Percentiles rank a stretch among this genome's conserved stretches.
These are phyloP conservation scores for Daldinia vernicosa DNA, from an alignment of 495 filamentous ascomycete genomes.

Conservation along the genomic window DNA sequence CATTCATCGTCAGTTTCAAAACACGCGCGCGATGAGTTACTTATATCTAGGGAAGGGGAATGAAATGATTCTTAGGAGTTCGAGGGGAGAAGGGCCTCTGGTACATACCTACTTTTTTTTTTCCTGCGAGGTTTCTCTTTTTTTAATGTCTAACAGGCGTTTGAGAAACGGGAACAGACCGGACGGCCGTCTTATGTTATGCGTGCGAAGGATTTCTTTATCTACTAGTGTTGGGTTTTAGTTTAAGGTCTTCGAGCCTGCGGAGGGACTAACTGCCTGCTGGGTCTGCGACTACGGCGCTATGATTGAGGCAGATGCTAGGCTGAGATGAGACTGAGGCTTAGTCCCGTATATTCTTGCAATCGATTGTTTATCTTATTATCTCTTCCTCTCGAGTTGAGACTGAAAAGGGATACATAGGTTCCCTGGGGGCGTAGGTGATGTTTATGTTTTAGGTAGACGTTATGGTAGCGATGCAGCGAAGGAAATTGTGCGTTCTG, in stretches of 20 bases:
- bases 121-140: neutral
- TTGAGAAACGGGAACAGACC: conserved; percentile 2
- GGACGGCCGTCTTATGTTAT: neutral
- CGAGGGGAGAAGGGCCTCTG: neutral
- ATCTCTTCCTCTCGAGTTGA: neutral
- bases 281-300: neutral
- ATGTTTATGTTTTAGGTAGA: neutral
- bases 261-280: neutral
- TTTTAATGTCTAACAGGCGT: conserved; percentile 16
- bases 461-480: too few species aligned
- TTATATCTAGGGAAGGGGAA: conserved; percentile 2
- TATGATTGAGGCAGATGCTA: neutral
- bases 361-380: conserved; percentile 6
- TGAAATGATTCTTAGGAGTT: conserved; percentile 14
- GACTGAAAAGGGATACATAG: neutral
- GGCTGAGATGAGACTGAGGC: neutral
- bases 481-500: neutral
- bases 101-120: conserved; percentile 2
- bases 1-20: neutral
- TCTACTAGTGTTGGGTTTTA: neutral
- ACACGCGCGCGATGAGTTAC: neutral
- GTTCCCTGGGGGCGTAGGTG: neutral
- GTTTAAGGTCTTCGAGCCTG: conserved; percentile 3
- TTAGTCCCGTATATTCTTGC: conserved; percentile 15
- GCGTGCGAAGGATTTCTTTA: conserved; percentile 1